phyloP scores from a whole-genome alignment of 1,284 basidiomycete species.

The Naganishia sp. region DNA sequence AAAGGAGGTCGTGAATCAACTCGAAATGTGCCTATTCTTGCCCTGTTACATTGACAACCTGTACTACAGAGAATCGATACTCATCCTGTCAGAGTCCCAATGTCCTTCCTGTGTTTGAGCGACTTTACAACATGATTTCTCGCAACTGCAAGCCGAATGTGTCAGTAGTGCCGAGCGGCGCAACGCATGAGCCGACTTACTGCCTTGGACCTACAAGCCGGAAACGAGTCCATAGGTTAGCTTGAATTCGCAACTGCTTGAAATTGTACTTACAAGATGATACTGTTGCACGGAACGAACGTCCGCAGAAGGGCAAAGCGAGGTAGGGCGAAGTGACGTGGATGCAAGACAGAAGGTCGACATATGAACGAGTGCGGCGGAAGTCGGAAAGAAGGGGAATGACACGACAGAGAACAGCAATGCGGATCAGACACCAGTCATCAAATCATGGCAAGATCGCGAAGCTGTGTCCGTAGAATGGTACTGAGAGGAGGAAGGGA shows the following conservation, averaged over 20 bases:
- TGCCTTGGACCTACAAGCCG: background rate
- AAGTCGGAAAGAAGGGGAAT: background rate
- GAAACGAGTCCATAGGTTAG: no score
- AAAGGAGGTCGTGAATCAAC: background rate
- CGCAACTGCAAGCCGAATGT: background rate
- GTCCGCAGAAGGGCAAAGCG: background rate
- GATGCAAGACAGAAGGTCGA: background rate
- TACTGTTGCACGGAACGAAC: background rate
- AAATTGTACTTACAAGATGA: background rate
- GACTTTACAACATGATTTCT: background rate
- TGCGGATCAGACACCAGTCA: slow-evolving; percentile 4
- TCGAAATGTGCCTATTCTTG: no score
- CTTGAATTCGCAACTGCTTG: no score
- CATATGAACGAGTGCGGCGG: background rate
- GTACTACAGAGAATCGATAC: background rate
- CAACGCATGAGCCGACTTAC: background rate
- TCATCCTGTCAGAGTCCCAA: background rate
- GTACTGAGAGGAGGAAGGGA: slow-evolving; percentile 23
- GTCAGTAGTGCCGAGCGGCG: background rate
- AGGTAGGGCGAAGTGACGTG: background rate
- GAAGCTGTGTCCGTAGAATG: slow-evolving; percentile 31
- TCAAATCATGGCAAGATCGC: slow-evolving; percentile 33
- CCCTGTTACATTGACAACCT: background rate
- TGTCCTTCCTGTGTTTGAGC: background rate
- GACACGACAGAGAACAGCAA: background rate